These are phyloP conservation scores for Metschnikowia continentalis DNA, from an alignment of 805 yeast genomes.

Conservation along the genomic window DNA sequence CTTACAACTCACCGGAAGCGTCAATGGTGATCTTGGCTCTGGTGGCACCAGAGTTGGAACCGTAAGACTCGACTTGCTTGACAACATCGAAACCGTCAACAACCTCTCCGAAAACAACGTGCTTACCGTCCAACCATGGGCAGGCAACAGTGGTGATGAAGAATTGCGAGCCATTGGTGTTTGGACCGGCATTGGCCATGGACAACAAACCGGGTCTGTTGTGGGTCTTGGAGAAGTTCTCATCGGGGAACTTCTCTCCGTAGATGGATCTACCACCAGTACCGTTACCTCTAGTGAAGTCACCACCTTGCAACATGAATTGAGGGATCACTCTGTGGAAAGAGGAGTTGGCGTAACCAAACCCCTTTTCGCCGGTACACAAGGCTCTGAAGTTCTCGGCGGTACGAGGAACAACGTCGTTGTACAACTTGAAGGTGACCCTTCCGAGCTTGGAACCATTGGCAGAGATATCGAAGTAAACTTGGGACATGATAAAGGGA, in stretches of 20 bases:
- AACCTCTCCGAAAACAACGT: conserved; percentile 94
- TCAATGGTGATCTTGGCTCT: conserved; percentile 60
- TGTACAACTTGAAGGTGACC: conserved; percentile 81
- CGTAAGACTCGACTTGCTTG: conserved; percentile 75
- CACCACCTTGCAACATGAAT: conserved; percentile 95
- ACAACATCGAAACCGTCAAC: conserved; percentile 80
- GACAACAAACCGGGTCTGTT: conserved; percentile 83
- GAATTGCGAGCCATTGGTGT: conserved; percentile 97
- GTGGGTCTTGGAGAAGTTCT: conserved; percentile 74
- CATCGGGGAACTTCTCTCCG: conserved; percentile 86
- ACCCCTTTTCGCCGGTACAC: conserved; percentile 93
- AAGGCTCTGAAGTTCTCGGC: conserved; percentile 94
- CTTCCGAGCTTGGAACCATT: conserved; percentile 71
- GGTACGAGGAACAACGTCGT: conserved; percentile 92
- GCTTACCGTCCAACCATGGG: conserved; percentile 91
- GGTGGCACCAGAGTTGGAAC: conserved; percentile 66
- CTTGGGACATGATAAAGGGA: conserved; percentile 50
- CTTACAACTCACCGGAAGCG: conserved; percentile 56
- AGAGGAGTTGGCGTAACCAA: conserved; percentile 76
- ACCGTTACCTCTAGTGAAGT: conserved; percentile 71
- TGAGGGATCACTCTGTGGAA: conserved; percentile 98
- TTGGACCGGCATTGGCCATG: conserved; percentile 98
- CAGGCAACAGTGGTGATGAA: conserved; percentile 87
- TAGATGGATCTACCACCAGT: conserved; percentile 90
- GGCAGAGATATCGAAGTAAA: conserved; percentile 78